Conservation (phyloP, 202 grass and related monocot genomes). For the Zizania palustris region DNA sequence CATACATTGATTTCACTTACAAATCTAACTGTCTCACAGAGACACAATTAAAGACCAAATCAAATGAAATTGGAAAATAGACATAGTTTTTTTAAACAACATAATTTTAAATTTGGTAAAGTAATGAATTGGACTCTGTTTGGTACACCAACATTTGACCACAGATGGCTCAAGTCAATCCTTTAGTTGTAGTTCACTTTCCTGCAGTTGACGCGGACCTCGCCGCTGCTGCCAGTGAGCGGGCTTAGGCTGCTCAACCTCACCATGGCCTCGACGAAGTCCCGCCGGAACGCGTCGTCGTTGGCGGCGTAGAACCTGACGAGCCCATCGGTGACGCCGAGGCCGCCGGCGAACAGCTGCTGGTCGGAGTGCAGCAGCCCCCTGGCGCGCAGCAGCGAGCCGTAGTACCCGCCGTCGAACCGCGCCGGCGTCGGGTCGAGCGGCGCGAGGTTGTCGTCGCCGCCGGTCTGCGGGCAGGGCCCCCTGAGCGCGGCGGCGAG, state of each 20-base stretch:
- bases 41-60: too few relatives aligned
- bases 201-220: conserved; percentile 71
- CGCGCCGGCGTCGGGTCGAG: conserved; percentile 56
- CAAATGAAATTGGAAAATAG: too few relatives aligned
- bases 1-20: too few relatives aligned
- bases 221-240: conserved; percentile 62
- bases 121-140: too few relatives aligned
- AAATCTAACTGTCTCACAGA: too few relatives aligned
- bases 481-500: conserved; percentile 50
- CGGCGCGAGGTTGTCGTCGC: conserved; percentile 60
- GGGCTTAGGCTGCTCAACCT: conserved; percentile 65
- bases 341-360: conserved; percentile 65
- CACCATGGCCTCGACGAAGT: conserved; percentile 77
- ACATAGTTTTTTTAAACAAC: too few relatives aligned
- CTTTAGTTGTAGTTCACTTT: conserved; percentile 47
- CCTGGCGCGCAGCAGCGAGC: conserved; percentile 47
- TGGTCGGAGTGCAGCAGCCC: conserved; percentile 88
- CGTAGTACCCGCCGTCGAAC: conserved; percentile 74
- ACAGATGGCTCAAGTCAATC: too few relatives aligned
- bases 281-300: conserved; percentile 57
- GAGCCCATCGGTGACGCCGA: conserved; percentile 49
- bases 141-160: too few relatives aligned
- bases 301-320: conserved; percentile 64
- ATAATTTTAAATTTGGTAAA: too few relatives aligned
- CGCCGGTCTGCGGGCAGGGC: conserved; percentile 41